Percentiles rank a stretch among this genome's conserved stretches.
Evolutionary conservation across 306 rosid species (phyloP).

Genomic region (Rosa chinensis): DNA sequence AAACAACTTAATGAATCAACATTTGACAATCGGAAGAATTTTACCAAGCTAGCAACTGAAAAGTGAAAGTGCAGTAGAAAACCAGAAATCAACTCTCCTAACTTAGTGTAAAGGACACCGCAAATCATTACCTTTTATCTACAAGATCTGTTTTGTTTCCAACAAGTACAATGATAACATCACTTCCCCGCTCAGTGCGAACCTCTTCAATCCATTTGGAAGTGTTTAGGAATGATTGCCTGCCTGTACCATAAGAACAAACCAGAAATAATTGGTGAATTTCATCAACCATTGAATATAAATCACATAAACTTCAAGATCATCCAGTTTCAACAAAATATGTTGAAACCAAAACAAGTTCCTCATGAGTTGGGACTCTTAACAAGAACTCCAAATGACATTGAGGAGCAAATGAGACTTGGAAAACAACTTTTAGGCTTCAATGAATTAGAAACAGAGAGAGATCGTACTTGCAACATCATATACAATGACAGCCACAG

Average conservation of each 20-base stretch:
- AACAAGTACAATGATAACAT: slow-evolving; percentile 84
- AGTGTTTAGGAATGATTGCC: slow-evolving; percentile 80
- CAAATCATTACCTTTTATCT: slow-evolving; percentile 70
- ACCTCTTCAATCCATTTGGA: slow-evolving; percentile 91
- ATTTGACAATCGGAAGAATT: neutral
- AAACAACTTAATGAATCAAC: neutral
- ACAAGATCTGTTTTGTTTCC: slow-evolving; percentile 94
- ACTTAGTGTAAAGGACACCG: neutral
- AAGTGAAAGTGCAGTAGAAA: neutral
- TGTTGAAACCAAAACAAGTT: neutral
- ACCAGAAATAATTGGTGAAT: neutral
- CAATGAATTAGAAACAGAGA: neutral
- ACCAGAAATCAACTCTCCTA: neutral
- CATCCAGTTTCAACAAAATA: neutral
- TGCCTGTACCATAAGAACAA: slow-evolving; percentile 41
- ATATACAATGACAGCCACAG: slow-evolving; percentile 56
- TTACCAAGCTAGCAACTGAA: neutral
- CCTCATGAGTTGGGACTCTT: neutral
- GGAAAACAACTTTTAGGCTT: neutral
- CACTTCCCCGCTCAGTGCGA: slow-evolving; percentile 82
- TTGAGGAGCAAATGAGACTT: neutral
- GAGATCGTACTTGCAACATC: slow-evolving; percentile 53
- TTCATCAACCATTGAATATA: neutral
- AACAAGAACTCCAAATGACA: neutral
- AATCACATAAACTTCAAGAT: neutral